phyloP scores from a whole-genome alignment of 2,329 filamentous ascomycete species.

The Teratosphaeriaceae sp. region DNA sequence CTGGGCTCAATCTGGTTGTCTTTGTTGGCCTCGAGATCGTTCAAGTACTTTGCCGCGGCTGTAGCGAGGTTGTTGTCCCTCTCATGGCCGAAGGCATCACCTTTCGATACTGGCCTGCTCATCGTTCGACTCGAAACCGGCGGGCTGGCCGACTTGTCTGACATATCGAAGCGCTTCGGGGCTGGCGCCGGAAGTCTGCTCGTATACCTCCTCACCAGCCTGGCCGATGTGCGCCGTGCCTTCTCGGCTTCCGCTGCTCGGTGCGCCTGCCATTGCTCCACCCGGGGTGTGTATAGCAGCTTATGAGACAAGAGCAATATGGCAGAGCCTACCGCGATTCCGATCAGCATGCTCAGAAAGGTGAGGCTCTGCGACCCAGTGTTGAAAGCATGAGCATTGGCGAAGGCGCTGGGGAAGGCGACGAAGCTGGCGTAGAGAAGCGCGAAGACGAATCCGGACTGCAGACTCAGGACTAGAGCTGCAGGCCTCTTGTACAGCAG shows the following conservation, averaged over 20 bases:
- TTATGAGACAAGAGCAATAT: conserved; percentile 27
- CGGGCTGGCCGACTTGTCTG: neutral
- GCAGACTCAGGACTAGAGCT: conserved; percentile 14
- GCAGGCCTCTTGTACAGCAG: conserved; percentile 25
- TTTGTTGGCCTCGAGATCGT: conserved; percentile 13
- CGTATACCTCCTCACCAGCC: too few relatives aligned
- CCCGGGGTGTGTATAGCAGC: conserved; percentile 15
- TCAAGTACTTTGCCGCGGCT: conserved; percentile 17
- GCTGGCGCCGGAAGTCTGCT: too few relatives aligned
- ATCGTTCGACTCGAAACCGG: neutral
- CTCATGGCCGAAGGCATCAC: too few relatives aligned
- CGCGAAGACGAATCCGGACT: conserved; percentile 15
- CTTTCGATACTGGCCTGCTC: neutral
- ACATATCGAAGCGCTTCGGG: neutral
- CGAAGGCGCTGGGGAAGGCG: conserved; percentile 14
- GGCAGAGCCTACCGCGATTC: conserved; percentile 21
- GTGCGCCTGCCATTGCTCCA: conserved; percentile 10
- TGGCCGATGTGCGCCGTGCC: neutral
- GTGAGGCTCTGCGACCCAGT: conserved; percentile 26
- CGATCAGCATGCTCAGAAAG: conserved; percentile 29
- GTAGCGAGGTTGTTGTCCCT: conserved; percentile 16
- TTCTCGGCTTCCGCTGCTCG: conserved; percentile 5
- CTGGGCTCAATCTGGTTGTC: conserved; percentile 16
- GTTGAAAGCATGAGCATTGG: conserved; percentile 25
- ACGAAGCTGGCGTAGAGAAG: conserved; percentile 17